Conservation (phyloP, 352 stramenopile genomes). For the Globisporangium orthogonon region DNA sequence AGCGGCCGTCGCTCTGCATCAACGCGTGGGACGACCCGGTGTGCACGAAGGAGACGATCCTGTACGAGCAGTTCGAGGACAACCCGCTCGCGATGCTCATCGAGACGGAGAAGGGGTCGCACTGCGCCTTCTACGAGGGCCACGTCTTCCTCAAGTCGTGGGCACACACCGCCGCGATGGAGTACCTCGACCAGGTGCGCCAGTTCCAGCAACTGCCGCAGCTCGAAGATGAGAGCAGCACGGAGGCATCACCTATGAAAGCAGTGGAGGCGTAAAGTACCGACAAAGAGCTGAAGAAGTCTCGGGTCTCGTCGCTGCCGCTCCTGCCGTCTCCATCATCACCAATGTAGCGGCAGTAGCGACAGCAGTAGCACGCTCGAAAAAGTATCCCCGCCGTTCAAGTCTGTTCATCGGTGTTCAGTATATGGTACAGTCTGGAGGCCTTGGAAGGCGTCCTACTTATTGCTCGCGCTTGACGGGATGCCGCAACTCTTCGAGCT, state of each 20-base stretch:
- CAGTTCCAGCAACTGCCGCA: constrained; percentile 20
- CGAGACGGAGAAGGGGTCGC: constrained; percentile 50
- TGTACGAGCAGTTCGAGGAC: constrained; percentile 41
- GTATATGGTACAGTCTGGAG: not conserved
- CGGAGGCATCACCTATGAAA: too few relatives aligned
- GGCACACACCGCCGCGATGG: constrained; percentile 47
- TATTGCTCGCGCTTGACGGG: constrained; percentile 8
- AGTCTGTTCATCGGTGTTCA: too few relatives aligned
- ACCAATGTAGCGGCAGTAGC: not conserved
- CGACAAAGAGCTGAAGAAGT: too few relatives aligned
- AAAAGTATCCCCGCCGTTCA: not conserved
- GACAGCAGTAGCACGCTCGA: too few relatives aligned
- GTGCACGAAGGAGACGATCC: constrained; percentile 69
- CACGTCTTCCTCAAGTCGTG: constrained; percentile 55
- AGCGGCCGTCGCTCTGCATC: constrained; percentile 57
- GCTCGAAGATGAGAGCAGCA: too few relatives aligned
- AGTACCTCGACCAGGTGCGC: constrained; percentile 55
- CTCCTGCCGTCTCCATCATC: not conserved
- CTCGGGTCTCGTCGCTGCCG: too few relatives aligned
- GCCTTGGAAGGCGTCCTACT: not conserved
- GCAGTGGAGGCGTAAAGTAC: too few relatives aligned
- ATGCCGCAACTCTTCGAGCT: constrained; percentile 12
- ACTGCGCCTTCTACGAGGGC: constrained; percentile 77
- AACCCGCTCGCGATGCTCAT: constrained; percentile 54
- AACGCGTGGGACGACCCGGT: constrained; percentile 77